Percentiles rank a stretch among this genome's conserved stretches.
Conservation (phyloP, 2,329 filamentous ascomycete genomes). For the Phoma sp. region DNA sequence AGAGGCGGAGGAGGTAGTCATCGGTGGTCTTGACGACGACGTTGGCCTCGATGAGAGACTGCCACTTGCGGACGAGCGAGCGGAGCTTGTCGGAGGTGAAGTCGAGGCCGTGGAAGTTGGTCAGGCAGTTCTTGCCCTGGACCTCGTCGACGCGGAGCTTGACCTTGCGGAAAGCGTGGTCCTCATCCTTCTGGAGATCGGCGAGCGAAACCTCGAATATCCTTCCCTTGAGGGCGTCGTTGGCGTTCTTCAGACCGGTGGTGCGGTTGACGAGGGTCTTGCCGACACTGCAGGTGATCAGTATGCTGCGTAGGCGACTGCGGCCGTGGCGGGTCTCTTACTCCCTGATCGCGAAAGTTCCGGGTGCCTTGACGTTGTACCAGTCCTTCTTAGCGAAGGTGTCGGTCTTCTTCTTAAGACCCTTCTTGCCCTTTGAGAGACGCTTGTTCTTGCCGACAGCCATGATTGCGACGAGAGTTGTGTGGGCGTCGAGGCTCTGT, state of each 20-base stretch:
- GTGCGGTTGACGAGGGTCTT: conserved; percentile 99
- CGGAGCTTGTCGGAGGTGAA: conserved; percentile 99
- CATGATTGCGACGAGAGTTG: conserved; percentile 69
- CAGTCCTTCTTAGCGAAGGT: conserved; percentile 99
- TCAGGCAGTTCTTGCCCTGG: conserved; percentile 99
- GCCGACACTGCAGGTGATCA: conserved; percentile 74
- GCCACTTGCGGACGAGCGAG: conserved; percentile 99
- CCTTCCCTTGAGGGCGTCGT: conserved; percentile 97
- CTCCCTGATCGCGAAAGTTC: conserved; percentile 96
- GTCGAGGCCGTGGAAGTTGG: conserved; percentile 99
- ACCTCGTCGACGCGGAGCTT: conserved; percentile 99
- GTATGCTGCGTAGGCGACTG: conserved; percentile 15
- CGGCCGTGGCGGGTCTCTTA: conserved; percentile 61
- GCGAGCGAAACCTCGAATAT: conserved; percentile 99
- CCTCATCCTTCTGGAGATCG: conserved; percentile 99
- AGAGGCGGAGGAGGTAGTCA: conserved; percentile 98
- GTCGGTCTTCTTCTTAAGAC: conserved; percentile 99
- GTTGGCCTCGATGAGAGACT: conserved; percentile 99
- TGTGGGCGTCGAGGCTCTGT: conserved; percentile 38
- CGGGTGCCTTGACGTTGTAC: conserved; percentile 98
- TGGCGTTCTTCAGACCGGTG: conserved; percentile 99
- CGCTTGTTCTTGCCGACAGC: conserved; percentile 99
- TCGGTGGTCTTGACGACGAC: conserved; percentile 99
- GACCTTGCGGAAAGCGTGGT: conserved; percentile 99
- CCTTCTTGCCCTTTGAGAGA: conserved; percentile 99